Conservation (phyloP, 441 rosid genomes). For the Eruca vesicaria region DNA sequence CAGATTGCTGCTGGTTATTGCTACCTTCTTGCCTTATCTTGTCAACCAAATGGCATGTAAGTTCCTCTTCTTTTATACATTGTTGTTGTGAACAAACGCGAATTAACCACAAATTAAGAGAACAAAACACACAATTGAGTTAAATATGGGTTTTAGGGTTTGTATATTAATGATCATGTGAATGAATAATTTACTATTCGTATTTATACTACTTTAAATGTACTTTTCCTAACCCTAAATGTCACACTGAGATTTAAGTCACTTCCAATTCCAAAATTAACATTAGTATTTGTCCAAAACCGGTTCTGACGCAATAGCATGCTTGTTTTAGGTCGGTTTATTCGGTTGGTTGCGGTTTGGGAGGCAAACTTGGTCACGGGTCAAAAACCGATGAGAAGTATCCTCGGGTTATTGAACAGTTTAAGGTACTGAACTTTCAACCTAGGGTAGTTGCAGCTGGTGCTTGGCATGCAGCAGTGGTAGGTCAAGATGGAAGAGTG, state of each 20-base stretch:
- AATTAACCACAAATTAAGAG: background rate
- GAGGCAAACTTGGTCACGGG: conserved; percentile 98
- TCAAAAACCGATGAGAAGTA: conserved; percentile 85
- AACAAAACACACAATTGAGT: too few relatives aligned
- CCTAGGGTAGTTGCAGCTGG: conserved; percentile 94
- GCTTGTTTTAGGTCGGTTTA: conserved; percentile 72
- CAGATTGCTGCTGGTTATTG: conserved; percentile 98
- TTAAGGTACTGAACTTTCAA: conserved; percentile 67
- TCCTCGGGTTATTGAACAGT: conserved; percentile 84
- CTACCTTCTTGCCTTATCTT: conserved; percentile 95
- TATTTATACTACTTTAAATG: too few relatives aligned
- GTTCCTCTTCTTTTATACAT: conserved; percentile 29
- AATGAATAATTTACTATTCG: too few relatives aligned
- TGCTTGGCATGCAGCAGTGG: conserved; percentile 98
- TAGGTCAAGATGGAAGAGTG: conserved; percentile 89
- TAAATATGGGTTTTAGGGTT: too few relatives aligned
- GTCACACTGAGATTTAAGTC: too few relatives aligned
- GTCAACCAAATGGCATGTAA: conserved; percentile 94
- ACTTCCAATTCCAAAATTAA: too few relatives aligned
- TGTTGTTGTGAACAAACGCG: background rate
- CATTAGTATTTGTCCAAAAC: background rate
- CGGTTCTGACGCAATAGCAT: background rate
- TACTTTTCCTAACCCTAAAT: too few relatives aligned
- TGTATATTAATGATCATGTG: too few relatives aligned
- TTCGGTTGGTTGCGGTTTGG: conserved; percentile 98